Conservation (phyloP, 2,329 filamentous ascomycete species). For the Ceratocystis cacaofunesta region DNA sequence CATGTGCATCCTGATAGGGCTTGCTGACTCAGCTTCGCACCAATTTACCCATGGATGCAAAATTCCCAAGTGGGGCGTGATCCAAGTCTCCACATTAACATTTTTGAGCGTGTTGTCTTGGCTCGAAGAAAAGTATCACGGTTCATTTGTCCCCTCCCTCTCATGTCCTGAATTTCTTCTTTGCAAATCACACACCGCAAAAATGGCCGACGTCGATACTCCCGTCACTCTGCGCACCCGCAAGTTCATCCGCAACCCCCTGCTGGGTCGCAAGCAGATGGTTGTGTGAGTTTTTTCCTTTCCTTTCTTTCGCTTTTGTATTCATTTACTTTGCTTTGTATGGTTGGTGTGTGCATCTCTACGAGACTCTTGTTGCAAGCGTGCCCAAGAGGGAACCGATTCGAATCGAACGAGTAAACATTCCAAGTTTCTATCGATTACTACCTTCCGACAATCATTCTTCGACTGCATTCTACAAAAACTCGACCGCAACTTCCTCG, state of each 20-base stretch:
- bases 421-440: background rate
- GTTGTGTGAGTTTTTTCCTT: conserved; percentile 72
- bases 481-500: background rate
- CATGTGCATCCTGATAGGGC: background rate
- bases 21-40: conserved; percentile 5
- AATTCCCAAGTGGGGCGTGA: conserved; percentile 6
- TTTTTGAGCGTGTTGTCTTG: conserved; percentile 3
- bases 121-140: conserved; percentile 9
- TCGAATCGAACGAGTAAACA: background rate
- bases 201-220: conserved; percentile 73
- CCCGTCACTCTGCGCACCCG: conserved; percentile 84
- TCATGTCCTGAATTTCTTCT: conserved; percentile 3
- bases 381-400: background rate
- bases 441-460: background rate
- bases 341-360: background rate
- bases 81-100: background rate
- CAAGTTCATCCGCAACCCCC: conserved; percentile 99
- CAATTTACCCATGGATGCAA: background rate
- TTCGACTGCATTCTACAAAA: background rate
- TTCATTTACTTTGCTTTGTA: background rate
- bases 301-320: background rate
- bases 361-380: background rate
- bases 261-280: conserved; percentile 98
- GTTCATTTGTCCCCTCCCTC: conserved; percentile 6
- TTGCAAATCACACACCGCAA: conserved; percentile 34